phyloP scores from a whole-genome alignment of 352 stramenopile genomes.

The Elongisporangium anandrum region DNA sequence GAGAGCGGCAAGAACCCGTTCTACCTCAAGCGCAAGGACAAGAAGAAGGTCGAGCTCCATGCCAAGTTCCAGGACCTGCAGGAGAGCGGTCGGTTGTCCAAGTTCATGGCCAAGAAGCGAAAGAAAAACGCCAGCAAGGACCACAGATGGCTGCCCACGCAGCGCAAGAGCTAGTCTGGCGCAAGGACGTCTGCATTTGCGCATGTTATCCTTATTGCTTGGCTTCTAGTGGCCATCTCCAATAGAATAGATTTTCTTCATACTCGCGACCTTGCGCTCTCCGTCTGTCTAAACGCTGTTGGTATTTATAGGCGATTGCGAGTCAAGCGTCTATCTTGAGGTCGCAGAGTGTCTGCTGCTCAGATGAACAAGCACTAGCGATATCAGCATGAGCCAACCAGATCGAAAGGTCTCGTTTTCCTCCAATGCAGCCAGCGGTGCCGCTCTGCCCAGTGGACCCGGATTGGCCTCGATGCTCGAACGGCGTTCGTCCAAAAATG shows the following conservation, averaged over 20 bases:
- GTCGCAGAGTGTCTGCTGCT: no score
- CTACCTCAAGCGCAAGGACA: conserved; percentile 91
- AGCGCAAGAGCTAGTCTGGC: conserved; percentile 36
- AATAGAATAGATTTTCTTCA: conserved; percentile 8
- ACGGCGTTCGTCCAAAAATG: conserved; percentile 9
- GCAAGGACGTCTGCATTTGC: background rate
- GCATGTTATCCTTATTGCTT: background rate
- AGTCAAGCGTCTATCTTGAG: background rate
- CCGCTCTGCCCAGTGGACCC: background rate
- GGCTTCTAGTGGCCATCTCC: background rate
- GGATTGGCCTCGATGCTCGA: conserved; percentile 1
- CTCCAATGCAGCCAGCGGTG: background rate
- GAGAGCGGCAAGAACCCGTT: conserved; percentile 87
- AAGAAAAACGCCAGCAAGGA: conserved; percentile 94
- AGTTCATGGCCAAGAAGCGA: conserved; percentile 92
- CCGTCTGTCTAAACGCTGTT: background rate
- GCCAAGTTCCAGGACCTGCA: conserved; percentile 90
- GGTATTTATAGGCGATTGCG: background rate
- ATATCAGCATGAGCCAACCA: background rate
- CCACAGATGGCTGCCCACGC: conserved; percentile 86
- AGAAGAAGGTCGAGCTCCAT: conserved; percentile 88
- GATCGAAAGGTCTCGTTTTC: background rate
- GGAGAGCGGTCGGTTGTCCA: conserved; percentile 83
- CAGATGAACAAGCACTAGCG: background rate
- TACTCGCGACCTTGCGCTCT: background rate